Conservation (phyloP, 1,284 basidiomycete genomes). For the Rhodotorula sp. region DNA sequence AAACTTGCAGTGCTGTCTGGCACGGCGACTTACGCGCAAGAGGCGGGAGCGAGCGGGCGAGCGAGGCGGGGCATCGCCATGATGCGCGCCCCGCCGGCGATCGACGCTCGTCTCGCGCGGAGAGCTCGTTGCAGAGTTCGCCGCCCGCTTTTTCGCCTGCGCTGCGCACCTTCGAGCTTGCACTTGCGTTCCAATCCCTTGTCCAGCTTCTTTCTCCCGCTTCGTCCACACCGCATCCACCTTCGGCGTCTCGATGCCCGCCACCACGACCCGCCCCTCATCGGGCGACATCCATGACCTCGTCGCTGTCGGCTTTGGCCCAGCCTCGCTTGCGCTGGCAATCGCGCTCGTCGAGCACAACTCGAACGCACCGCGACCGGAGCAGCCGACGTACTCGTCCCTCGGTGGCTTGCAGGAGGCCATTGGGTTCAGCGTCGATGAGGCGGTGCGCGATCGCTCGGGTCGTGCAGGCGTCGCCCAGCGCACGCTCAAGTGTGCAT, state of each 20-base stretch:
- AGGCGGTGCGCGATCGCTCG: background rate
- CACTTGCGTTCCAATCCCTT: background rate
- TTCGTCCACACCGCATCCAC: background rate
- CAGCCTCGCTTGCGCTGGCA: constrained; percentile 62
- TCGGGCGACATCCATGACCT: constrained; percentile 53
- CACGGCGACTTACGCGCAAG: no score
- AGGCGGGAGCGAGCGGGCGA: no score
- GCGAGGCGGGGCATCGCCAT: no score
- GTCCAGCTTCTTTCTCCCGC: background rate
- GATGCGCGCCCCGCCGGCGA: no score
- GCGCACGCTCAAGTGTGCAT: constrained; percentile 52
- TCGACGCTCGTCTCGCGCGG: no score
- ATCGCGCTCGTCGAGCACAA: constrained; percentile 58
- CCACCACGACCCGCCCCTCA: background rate
- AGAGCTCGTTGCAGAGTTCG: no score
- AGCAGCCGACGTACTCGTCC: constrained; percentile 12
- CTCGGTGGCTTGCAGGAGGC: constrained; percentile 39
- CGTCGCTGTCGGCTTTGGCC: constrained; percentile 63
- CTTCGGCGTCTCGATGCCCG: background rate
- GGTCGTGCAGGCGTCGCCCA: background rate
- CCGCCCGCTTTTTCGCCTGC: no score
- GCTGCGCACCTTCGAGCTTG: no score
- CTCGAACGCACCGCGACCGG: constrained; percentile 2
- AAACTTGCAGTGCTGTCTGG: no score
- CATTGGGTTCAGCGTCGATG: constrained; percentile 7